Conservation (phyloP, 176 grass and related monocot species). For the Lolium multiflorum region DNA sequence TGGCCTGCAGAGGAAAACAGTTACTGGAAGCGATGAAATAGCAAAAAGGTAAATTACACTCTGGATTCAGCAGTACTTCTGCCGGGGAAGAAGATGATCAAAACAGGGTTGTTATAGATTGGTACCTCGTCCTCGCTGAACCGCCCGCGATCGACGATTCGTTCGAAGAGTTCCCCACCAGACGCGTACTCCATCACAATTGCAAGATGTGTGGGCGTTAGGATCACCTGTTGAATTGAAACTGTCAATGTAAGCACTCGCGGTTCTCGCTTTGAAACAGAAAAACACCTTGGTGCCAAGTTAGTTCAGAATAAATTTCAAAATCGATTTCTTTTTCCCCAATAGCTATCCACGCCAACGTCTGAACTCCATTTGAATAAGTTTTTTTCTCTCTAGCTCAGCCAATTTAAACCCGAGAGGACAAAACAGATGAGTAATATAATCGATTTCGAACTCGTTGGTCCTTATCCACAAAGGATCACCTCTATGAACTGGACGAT, state of each 20-base stretch:
- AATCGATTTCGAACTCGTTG: constrained; percentile 5
- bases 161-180: constrained; percentile 76
- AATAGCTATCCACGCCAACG: background rate
- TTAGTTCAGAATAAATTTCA: background rate
- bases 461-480: background rate
- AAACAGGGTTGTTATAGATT: background rate
- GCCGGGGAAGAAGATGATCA: background rate
- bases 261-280: background rate
- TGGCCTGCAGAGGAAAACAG: constrained; percentile 47
- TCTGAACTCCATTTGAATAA: background rate
- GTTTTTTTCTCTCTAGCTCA: background rate
- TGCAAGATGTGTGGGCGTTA: constrained; percentile 71
- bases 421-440: background rate
- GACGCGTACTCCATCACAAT: constrained; percentile 85
- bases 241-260: constrained; percentile 23
- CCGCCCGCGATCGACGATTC: constrained; percentile 57
- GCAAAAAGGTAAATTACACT: constrained; percentile 8
- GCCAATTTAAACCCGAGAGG: background rate
- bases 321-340: background rate
- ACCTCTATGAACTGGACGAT: constrained; percentile 68
- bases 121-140: constrained; percentile 81
- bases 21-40: background rate
- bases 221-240: constrained; percentile 54
- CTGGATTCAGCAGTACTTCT: background rate
- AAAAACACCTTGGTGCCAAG: background rate